phyloP scores from a whole-genome alignment of 768 basidiomycete species.

The Rhizopogon salebrosus region DNA sequence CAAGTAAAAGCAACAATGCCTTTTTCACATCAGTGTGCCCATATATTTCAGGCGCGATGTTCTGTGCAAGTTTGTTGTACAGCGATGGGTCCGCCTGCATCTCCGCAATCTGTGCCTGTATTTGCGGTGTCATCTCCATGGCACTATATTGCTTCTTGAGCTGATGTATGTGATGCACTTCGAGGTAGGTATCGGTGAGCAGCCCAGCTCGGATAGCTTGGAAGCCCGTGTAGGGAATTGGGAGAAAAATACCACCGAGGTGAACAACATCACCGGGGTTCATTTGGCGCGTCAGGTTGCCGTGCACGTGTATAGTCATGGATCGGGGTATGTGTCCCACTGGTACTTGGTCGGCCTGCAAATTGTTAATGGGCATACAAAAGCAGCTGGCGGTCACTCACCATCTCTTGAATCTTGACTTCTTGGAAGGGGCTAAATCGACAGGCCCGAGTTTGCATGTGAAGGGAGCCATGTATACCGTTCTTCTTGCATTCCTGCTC shows the following conservation, averaged over 20 bases:
- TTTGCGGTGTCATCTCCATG: slow-evolving; percentile 88
- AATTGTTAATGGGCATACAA: slow-evolving; percentile 4
- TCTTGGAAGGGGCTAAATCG: slow-evolving; percentile 98
- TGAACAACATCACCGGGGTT: slow-evolving; percentile 96
- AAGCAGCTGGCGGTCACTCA: slow-evolving; percentile 23
- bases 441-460: slow-evolving; percentile 98
- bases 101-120: slow-evolving; percentile 61
- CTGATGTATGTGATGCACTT: slow-evolving; percentile 85
- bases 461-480: slow-evolving; percentile 79
- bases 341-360: slow-evolving; percentile 95
- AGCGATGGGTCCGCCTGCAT: slow-evolving; percentile 73
- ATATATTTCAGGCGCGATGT: slow-evolving; percentile 98
- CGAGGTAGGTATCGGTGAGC: slow-evolving; percentile 95
- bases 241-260: slow-evolving; percentile 94
- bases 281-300: slow-evolving; percentile 83
- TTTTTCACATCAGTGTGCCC: slow-evolving; percentile 98
- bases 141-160: slow-evolving; percentile 96
- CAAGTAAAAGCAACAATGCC: slow-evolving; percentile 83
- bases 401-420: slow-evolving; percentile 99
- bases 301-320: slow-evolving; percentile 95
- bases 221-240: slow-evolving; percentile 95
- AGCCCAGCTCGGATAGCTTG: slow-evolving; percentile 96
- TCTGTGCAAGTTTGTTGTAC: slow-evolving; percentile 83
- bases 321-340: slow-evolving; percentile 98
- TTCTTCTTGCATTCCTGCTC: slow-evolving; percentile 83